Base-by-base conservation (phyloP, 1,284 basidiomycete genomes). In the Austroboletus rostrupii region DNA sequence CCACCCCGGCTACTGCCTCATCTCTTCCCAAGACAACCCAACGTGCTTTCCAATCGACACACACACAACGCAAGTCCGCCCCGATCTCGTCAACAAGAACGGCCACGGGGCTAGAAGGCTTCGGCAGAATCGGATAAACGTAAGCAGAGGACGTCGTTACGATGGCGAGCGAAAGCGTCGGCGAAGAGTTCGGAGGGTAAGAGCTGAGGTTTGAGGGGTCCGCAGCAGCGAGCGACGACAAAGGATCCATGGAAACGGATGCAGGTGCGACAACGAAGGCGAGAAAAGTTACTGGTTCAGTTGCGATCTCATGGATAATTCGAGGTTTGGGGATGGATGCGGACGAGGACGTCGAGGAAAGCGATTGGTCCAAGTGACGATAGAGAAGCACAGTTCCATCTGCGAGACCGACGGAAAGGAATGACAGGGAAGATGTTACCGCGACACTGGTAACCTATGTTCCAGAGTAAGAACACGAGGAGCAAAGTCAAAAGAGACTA, bases 341-440 rank as follows among this genome's bases (percentile, higher is more conserved):
- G 13, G 91, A 75, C 1, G 85, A 81, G 6, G 74, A 60, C 0
- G 78, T 78, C 1, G 86, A 82, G 12, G 84, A 79, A 20, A 95
- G 76, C 1, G 91, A 92, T 64, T 96, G 92, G 61, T 95, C 87
- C 33, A 98, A 77, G 60, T 97, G 90, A 5, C 92, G 85, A 64
- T 94, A 94, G 17, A 97, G 76, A 6, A 97, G 78, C 7, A 97
- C 93, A 0, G 91, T 91, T n/a, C 96, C 96, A 62, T 98, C 95
- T 2, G 87, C 93, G 11, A 98, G 79, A 9, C 93, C 96, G 37
- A 97, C 80, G 5, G 94, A 89, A 17, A 99, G 80, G 67, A 94
- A 90, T 1, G 89, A 83, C 1, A 97, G 76, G n/a, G 80, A 80
- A 7, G 82, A 72, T 0, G 94, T 90, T 23, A 95, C 73, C 0